phyloP scores from a whole-genome alignment of 768 basidiomycete species.

The Rhizopogon vesiculosus region DNA sequence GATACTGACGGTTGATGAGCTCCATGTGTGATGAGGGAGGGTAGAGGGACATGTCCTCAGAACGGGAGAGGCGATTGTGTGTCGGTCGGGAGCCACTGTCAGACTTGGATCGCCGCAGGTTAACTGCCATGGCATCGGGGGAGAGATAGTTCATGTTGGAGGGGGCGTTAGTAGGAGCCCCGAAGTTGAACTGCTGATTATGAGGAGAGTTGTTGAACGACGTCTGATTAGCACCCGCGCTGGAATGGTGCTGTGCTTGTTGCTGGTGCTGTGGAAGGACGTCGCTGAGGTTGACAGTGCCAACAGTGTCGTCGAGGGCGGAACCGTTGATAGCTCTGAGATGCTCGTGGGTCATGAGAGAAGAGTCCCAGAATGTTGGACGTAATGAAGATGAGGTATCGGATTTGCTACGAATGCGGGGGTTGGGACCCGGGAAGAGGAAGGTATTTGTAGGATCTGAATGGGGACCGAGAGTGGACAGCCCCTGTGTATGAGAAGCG shows the following conservation, averaged over 20 bases:
- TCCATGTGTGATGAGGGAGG: slow-evolving; percentile 37
- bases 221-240: slow-evolving; percentile 17
- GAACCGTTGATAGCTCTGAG: slow-evolving; percentile 29
- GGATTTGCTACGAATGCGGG: slow-evolving; percentile 53
- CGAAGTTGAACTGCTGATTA: slow-evolving; percentile 32
- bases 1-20: slow-evolving; percentile 38
- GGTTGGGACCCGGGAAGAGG: slow-evolving; percentile 32
- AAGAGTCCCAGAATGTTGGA: slow-evolving; percentile 47
- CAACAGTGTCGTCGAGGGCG: slow-evolving; percentile 33
- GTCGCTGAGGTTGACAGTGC: slow-evolving; percentile 25
- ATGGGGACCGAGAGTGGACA: slow-evolving; percentile 28
- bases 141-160: slow-evolving; percentile 40
- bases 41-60: slow-evolving; percentile 50
- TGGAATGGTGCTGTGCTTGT: slow-evolving; percentile 22
- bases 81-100: slow-evolving; percentile 36
- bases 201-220: slow-evolving; percentile 22
- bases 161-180: slow-evolving; percentile 14
- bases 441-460: slow-evolving; percentile 34
- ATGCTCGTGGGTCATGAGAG: slow-evolving; percentile 33
- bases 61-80: slow-evolving; percentile 51
- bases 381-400: slow-evolving; percentile 49
- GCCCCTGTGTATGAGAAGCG: slow-evolving; percentile 29
- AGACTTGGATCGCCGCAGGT: slow-evolving; percentile 48
- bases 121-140: slow-evolving; percentile 22
- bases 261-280: slow-evolving; percentile 24